Evolutionary conservation across 1,284 basidiomycete genomes (phyloP).

Genomic region (Sporisorium iseilematis-ciliati): DNA sequence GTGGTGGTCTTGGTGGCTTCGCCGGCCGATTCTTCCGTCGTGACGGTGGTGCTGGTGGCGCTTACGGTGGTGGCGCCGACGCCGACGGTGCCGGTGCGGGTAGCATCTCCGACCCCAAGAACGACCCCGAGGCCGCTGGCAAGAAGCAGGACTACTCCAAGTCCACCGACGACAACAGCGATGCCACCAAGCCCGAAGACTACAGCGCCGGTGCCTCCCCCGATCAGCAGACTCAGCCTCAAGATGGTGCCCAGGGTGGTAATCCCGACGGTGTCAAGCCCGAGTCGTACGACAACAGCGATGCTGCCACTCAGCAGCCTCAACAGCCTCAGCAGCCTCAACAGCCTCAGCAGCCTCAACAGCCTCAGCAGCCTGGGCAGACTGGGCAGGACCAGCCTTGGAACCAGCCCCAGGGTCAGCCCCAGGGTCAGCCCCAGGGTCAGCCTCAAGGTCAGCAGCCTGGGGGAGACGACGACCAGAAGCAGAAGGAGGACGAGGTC

Average conservation of each 20-base stretch:
- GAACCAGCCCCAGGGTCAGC: constrained; percentile 5
- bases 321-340: no score
- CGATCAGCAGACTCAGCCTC: background rate
- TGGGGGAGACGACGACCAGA: constrained; percentile 12
- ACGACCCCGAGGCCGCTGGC: background rate
- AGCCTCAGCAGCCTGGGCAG: no score
- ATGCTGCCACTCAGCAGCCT: no score
- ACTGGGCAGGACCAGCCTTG: no score
- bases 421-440: constrained; percentile 7
- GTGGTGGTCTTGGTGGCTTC: constrained; percentile 26
- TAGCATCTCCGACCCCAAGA: constrained; percentile 6
- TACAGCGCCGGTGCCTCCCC: background rate
- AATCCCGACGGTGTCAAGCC: background rate
- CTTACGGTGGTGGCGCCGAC: constrained; percentile 11
- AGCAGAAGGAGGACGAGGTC: constrained; percentile 12
- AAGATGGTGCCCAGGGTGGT: background rate
- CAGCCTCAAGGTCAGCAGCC: constrained; percentile 15
- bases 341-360: constrained; percentile 11
- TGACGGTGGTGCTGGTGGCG: constrained; percentile 5
- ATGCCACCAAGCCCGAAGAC: background rate
- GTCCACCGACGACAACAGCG: background rate
- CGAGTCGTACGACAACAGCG: no score
- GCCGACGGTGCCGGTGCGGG: constrained; percentile 8
- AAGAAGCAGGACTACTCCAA: constrained; percentile 18
- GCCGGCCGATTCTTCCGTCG: constrained; percentile 37